Evolutionary conservation across 2,329 filamentous ascomycete genomes (phyloP), one percentile per base, ranked within the genome.

Genomic region (Beauveria sp.): DNA sequence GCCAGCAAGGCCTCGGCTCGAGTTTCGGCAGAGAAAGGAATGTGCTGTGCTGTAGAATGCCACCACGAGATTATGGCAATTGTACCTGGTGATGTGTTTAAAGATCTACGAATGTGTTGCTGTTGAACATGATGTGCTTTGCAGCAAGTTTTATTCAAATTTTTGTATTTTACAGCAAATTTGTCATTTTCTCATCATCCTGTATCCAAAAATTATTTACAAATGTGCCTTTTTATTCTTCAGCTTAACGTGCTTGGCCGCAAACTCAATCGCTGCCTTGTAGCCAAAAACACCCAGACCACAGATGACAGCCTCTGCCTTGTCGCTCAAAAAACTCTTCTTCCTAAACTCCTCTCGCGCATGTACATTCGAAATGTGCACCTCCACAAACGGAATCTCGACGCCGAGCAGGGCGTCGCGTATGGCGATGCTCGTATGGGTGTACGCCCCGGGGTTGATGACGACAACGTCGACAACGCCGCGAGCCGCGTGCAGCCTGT

Each of bases 291-390:
- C 78, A 0, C 86, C 86, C 70, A 92, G 66, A 0, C 89, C 89
- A 66, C 85, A 87, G 61, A 93, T 85, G 9, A 92, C 85, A 0
- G 85, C 89, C 28, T 82, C 81, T 0, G 89, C 89, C 77, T 91
- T 92, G 70, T 92, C 89, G 66, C 83, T 85, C 65, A 92, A 76
- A 68, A 88, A 91, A 64, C 86, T 90, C 64, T 88, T 84, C 65
- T 85, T 81, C 58, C 89, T 78, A 67, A 84, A 92, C 1, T 78
- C 68, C 75, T 92, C 22, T 22, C 22, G 22, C 22, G 22, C 22
- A 22, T 22, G 22, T 22, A 22, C 22, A 22, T 22, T 22, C 22
- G 22, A 22, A 22, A 22, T 22, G 22, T 22, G 22, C 22, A 22
- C 22, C 22, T 22, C 22, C 22, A 22, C 22, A 22, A 22, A 22